Evolutionary conservation across 2,329 filamentous ascomycete species (phyloP), one percentile per base, ranked within the genome.

Genomic region (Fusarium buxicola): DNA sequence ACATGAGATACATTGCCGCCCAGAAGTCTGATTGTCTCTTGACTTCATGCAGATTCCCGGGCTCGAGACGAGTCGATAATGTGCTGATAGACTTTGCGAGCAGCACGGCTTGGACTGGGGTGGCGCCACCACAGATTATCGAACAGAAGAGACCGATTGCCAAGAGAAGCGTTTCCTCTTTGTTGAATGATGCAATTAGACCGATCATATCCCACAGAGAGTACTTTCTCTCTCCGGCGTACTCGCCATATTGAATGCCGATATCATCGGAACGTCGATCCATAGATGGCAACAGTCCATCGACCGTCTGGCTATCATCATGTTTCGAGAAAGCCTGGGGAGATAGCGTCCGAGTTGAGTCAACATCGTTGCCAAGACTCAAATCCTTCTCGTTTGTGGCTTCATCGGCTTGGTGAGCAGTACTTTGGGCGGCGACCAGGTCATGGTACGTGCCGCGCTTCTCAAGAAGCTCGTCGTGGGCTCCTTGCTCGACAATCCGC

Each of bases 401-500:
- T 34, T 43, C 27, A 6, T 48, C 44, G 30, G 30, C 34, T 10
- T 49, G 28, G 13, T 35, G 38, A 28, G 7, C 24, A 21, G 5
- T 53, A 30, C 15, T n/a, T n/a, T 65, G 64, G 1, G 58, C 51
- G 2, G 16, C 9, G 8, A 67, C 53, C 1, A 67, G 64, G 5
- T 49, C 18, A 7, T 25, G 27, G 27, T 67, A 67, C 2, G 24
- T 8, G 12, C 58, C 58, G 6, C 52, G 15, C 4, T 21, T 15
- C 7, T 28, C 11, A 8, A 63, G 21, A 1, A 89, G 76, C 34
- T 84, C 78, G 8, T 84, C 79, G 48, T 89, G 87, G 1, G 81
- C 85, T 0, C 87, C 87, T 65, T 85, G 76, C 71, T 90, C 86
- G 4, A 86, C 74, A 3, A 86, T 78, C 31, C 75, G 71, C 0